A percentile compares a stretch with the other conserved stretches of the same genome.
Conservation (phyloP, 495 filamentous ascomycete genomes). For the Neurospora sp. region DNA sequence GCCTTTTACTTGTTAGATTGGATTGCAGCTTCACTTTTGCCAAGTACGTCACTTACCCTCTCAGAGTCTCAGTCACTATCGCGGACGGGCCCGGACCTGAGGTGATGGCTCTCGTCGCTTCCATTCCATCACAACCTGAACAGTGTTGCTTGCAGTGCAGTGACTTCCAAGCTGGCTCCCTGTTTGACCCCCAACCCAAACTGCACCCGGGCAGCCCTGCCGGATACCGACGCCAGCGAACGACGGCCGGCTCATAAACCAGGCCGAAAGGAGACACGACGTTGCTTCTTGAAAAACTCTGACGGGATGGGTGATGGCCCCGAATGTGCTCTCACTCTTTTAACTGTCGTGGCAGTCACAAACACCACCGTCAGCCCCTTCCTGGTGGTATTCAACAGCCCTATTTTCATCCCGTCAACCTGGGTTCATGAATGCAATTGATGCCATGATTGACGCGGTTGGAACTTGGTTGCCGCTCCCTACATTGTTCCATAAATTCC, state of each 20-base stretch:
- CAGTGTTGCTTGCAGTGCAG: background rate
- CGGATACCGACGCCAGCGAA: background rate
- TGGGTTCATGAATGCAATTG: background rate
- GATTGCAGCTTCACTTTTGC: background rate
- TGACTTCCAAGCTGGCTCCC: background rate
- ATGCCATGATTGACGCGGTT: background rate
- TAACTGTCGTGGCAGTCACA: background rate
- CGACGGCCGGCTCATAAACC: background rate
- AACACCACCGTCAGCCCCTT: background rate
- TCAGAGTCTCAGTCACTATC: background rate
- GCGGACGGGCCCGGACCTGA: background rate
- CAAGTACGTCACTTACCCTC: background rate
- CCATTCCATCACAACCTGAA: background rate
- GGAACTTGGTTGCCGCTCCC: background rate
- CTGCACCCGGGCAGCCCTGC: background rate
- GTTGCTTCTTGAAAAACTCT: background rate
- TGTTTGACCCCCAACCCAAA: background rate
- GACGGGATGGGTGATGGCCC: background rate
- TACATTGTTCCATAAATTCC: background rate
- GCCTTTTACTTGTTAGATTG: background rate
- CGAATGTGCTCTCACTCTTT: background rate
- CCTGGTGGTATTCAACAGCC: background rate
- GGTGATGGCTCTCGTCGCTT: background rate
- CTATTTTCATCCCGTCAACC: background rate
- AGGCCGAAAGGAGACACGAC: background rate